Conservation (phyloP, 805 yeast genomes). For the Aciculoconidium aculeatum region DNA sequence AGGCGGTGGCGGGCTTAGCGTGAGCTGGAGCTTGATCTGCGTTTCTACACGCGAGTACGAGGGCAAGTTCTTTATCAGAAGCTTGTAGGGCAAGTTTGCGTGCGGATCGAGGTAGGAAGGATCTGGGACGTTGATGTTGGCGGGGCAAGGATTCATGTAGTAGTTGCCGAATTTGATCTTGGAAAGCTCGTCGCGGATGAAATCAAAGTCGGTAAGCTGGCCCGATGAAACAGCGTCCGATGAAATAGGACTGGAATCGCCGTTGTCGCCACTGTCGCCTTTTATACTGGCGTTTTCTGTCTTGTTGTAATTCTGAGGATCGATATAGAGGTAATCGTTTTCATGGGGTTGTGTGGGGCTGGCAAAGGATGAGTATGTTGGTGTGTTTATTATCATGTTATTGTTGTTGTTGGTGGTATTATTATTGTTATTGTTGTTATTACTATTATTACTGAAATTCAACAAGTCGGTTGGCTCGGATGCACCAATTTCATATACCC, state of each 20-base stretch:
- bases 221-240: too few relatives aligned
- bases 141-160: constrained; percentile 32
- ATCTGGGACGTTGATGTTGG: constrained; percentile 24
- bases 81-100: constrained; percentile 39
- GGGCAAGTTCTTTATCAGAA: constrained; percentile 62
- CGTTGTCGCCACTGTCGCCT: constrained; percentile 1
- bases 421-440: too few relatives aligned
- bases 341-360: too few relatives aligned
- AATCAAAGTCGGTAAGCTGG: constrained; percentile 31
- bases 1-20: constrained; percentile 71
- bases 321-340: constrained; percentile 18
- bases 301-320: constrained; percentile 10
- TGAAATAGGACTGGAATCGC: too few relatives aligned
- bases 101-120: constrained; percentile 31
- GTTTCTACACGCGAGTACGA: constrained; percentile 88
- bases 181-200: constrained; percentile 44
- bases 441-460: too few relatives aligned
- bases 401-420: too few relatives aligned
- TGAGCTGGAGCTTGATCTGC: constrained; percentile 73
- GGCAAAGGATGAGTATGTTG: too few relatives aligned
- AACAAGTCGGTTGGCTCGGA: constrained; percentile 16
- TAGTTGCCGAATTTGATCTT: constrained; percentile 49
- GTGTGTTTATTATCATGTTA: not conserved
- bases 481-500: constrained; percentile 37
- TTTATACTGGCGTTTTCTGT: constrained; percentile 1